Evolutionary conservation across 208 protist genomes (phyloP).

Genomic region (Giardia duodenalis): DNA sequence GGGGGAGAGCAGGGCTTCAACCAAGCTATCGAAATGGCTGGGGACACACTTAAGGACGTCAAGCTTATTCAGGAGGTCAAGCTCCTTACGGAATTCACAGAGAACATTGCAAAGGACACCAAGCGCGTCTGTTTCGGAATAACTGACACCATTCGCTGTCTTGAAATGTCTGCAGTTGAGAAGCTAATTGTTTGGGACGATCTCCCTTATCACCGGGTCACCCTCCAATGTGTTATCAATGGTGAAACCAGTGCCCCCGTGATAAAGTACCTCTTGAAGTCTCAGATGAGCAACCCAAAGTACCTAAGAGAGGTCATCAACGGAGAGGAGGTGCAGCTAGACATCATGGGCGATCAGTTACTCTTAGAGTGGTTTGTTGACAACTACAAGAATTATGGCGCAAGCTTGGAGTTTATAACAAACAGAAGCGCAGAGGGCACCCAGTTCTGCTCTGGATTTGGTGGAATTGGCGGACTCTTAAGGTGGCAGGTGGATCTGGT

Average conservation of each 20-base stretch:
- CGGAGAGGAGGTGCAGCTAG: conserved; percentile 48
- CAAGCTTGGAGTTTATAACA: conserved; percentile 65
- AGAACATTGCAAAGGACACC: conserved; percentile 76
- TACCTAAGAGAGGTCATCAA: background rate
- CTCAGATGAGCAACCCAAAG: background rate
- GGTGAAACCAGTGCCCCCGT: background rate
- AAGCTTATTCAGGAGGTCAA: conserved; percentile 99
- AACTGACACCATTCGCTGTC: conserved; percentile 68
- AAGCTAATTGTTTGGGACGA: conserved; percentile 93
- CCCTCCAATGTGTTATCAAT: background rate
- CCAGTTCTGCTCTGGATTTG: conserved; percentile 90
- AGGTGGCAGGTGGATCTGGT: conserved; percentile 35
- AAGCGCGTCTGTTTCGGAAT: conserved; percentile 95
- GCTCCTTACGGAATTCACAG: conserved; percentile 87
- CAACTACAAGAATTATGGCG: conserved; percentile 90
- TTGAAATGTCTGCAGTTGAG: conserved; percentile 87
- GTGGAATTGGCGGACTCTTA: conserved; percentile 68
- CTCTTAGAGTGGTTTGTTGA: conserved; percentile 92
- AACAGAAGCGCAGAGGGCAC: conserved; percentile 66
- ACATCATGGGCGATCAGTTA: conserved; percentile 62
- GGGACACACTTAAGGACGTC: conserved; percentile 78
- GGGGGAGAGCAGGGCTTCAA: conserved; percentile 98
- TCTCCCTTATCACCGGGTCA: background rate
- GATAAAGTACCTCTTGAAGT: background rate
- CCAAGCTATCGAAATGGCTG: conserved; percentile 91